Base-by-base conservation (phyloP, 805 yeast species). In the Candida chauliodis region DNA sequence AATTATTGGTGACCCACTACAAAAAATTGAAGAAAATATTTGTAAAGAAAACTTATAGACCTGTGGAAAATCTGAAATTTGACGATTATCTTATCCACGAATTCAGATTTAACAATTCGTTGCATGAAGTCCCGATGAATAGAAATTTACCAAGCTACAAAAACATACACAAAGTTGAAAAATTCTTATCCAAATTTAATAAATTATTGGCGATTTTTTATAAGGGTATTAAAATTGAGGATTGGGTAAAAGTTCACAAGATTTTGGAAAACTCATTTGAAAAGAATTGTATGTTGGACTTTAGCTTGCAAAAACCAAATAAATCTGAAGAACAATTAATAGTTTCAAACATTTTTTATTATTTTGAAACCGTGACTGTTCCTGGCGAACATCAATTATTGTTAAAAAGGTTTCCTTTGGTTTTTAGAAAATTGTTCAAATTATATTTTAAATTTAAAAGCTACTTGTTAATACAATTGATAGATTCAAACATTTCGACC, bases 231-330 rank as follows among this genome's bases (percentile, higher is more conserved):
- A 71, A 78, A 9, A 58, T 78, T 9, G 76, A 75, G 43, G 95
- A 90, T 49, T 91, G 97, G 96, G 67, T 87, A 36, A 73, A 74
- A 39, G 75, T 82, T 3, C 84, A 77, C 55, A 91, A 87, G 51
- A 61, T 81, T 1, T 59, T 91, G 31, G 96, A 90, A 54, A 64
- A 76, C 22, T 81, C 83, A 42, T 76, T 81, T 18, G 76, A 77
- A 16, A 78, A 73, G 34, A 61, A 76, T 8, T 73, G 81, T 7
- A 62, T 88, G 41, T 81, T 84, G 53, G 66, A 72, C 35, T 75
- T 79, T 54, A 74, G 60, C 42, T 59, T 61, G 39, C 79, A 65
- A 46, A 61, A 50, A 36, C 38, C 44, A 16, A 49, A 56, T 2
- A 63, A 63, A 5, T 59, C 64, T 7, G 85, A 79, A 21, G 84